Conservation (phyloP, 768 basidiomycete species). For the Cyclocybe aegerita region DNA sequence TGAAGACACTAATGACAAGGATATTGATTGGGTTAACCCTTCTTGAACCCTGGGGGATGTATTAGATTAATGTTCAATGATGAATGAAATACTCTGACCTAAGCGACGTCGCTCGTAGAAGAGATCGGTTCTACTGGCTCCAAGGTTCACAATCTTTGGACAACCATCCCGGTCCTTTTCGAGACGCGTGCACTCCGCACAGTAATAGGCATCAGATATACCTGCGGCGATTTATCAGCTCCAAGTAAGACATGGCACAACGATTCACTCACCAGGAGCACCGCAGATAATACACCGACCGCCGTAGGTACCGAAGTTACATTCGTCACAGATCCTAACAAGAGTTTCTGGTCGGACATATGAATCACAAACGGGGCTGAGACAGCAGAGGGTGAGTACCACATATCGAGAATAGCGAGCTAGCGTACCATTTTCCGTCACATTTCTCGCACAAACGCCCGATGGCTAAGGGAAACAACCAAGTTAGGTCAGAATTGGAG, state of each 20-base stretch:
- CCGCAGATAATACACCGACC: conserved; percentile 98
- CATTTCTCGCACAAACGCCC: conserved; percentile 99
- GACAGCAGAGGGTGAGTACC: background rate
- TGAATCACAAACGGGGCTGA: conserved; percentile 96
- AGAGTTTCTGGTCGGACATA: conserved; percentile 98
- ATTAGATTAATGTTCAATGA: background rate
- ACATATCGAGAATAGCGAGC: background rate
- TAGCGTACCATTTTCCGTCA: conserved; percentile 94
- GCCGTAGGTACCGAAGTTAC: conserved; percentile 98
- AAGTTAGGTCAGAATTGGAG: background rate
- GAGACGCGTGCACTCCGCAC: conserved; percentile 93
- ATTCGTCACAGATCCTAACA: conserved; percentile 98
- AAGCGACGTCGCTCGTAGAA: conserved; percentile 90
- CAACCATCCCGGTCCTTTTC: conserved; percentile 99
- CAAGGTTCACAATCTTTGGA: conserved; percentile 97
- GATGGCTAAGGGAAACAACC: conserved; percentile 59
- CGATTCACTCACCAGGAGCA: conserved; percentile 68
- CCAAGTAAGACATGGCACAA: background rate
- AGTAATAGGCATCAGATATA: conserved; percentile 99
- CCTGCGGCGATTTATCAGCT: conserved; percentile 44
- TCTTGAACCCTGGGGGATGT: conserved; percentile 62
- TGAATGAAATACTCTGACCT: conserved; percentile 44
- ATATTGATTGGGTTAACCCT: conserved; percentile 37
- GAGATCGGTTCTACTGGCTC: conserved; percentile 87
- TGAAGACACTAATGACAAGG: background rate